Evolutionary conservation across 1,139 yeast species (phyloP).

Genomic region (Saccharomyces pastorianus): DNA sequence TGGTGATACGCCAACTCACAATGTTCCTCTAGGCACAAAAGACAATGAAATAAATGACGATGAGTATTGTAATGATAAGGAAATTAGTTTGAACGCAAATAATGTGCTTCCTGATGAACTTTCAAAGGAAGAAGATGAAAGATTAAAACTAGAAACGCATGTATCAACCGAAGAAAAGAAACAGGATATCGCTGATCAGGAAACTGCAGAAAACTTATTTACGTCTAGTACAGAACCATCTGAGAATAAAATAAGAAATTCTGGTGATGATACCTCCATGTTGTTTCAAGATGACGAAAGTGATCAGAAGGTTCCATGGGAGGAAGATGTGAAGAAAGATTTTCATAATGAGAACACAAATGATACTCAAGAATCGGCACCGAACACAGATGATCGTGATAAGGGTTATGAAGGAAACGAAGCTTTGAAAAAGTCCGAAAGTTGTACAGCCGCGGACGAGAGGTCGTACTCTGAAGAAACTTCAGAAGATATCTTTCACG

Average conservation of each 20-base stretch:
- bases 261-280: neutral
- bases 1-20: neutral
- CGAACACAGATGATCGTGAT: neutral
- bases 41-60: neutral
- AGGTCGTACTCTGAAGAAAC: neutral
- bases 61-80: neutral
- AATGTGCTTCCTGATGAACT: neutral
- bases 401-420: neutral
- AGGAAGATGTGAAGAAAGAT: constrained; percentile 1
- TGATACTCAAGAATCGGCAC: neutral
- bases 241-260: neutral
- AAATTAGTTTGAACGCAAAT: neutral
- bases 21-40: neutral
- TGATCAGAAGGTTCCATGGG: constrained; percentile 7
- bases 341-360: neutral
- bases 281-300: neutral
- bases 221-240: neutral
- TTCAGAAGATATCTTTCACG: neutral
- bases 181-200: neutral
- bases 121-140: constrained; percentile 1
- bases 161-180: neutral
- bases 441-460: neutral
- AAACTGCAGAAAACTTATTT: constrained; percentile 13
- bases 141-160: constrained; percentile 1
- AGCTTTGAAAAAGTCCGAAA: neutral